Evolutionary conservation across 306 rosid genomes (phyloP).

Genomic region (Myrica gale): DNA sequence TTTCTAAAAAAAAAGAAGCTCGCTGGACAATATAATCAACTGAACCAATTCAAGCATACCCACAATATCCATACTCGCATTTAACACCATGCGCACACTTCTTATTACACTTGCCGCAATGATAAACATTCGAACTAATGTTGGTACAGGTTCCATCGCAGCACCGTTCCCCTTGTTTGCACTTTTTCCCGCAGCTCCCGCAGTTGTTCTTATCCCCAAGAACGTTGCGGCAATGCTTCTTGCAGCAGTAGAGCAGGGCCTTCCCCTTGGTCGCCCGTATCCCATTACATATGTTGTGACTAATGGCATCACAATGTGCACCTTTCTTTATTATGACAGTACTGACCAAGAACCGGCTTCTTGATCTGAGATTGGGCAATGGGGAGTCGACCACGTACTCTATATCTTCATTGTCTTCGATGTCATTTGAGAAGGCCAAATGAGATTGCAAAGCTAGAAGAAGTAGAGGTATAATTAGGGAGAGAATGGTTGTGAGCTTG

Average conservation of each 20-base stretch:
- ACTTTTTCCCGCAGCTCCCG: constrained; percentile 48
- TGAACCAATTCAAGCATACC: constrained; percentile 17
- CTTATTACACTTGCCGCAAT: constrained; percentile 66
- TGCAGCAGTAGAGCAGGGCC: constrained; percentile 60
- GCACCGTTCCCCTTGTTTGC: constrained; percentile 48
- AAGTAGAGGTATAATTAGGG: constrained; percentile 20
- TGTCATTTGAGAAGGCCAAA: constrained; percentile 33
- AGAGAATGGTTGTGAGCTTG: constrained; percentile 45
- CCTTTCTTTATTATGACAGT: constrained; percentile 55
- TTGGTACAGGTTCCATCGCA: constrained; percentile 50
- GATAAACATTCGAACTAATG: constrained; percentile 23
- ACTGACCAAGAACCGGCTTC: constrained; percentile 48
- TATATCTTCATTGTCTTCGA: constrained; percentile 20
- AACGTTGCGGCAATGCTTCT: constrained; percentile 61
- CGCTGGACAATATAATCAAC: no score
- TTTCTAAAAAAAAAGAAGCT: no score
- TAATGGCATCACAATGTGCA: constrained; percentile 30
- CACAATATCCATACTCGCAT: constrained; percentile 57
- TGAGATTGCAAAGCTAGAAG: constrained; percentile 20
- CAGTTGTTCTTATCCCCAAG: constrained; percentile 64
- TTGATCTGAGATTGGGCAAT: constrained; percentile 29
- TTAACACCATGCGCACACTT: constrained; percentile 42
- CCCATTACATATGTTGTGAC: constrained; percentile 51
- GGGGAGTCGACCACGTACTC: constrained; percentile 40
- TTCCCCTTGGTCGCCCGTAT: constrained; percentile 55